Evolutionary conservation across 2,329 filamentous ascomycete genomes (phyloP).

Genomic region (Verticillium tricorpus): DNA sequence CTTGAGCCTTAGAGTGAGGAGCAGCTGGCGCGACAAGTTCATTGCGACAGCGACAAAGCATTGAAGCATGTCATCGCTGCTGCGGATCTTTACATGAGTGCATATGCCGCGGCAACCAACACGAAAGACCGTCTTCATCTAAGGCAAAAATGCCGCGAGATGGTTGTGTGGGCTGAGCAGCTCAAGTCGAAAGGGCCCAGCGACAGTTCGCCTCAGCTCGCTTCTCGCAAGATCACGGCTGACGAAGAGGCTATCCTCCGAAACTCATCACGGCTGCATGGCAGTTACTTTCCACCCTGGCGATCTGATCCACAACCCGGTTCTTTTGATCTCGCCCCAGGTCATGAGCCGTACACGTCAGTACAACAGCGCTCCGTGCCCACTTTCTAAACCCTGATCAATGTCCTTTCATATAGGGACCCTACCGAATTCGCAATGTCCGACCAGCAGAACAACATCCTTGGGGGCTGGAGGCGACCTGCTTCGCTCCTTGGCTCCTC

Average conservation of each 20-base stretch:
- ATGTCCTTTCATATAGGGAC: conserved; percentile 51
- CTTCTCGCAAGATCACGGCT: conserved; percentile 53
- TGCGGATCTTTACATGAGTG: conserved; percentile 78
- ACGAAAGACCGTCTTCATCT: conserved; percentile 63
- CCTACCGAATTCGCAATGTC: conserved; percentile 67
- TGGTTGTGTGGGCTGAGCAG: conserved; percentile 68
- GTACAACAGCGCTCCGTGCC: conserved; percentile 18
- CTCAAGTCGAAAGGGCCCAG: conserved; percentile 54
- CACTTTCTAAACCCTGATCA: not conserved
- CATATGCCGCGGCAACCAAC: conserved; percentile 56
- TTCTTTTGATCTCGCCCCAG: conserved; percentile 55
- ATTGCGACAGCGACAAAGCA: not conserved
- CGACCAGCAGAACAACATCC: conserved; percentile 65
- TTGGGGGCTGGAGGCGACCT: conserved; percentile 80
- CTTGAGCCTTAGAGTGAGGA: not conserved
- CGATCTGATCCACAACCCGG: conserved; percentile 51
- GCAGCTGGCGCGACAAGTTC: not conserved
- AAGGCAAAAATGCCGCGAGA: conserved; percentile 61
- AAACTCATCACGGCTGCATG: conserved; percentile 75
- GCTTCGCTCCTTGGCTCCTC: conserved; percentile 54
- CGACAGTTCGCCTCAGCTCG: not conserved
- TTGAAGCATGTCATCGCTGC: conserved; percentile 70
- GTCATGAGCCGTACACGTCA: conserved; percentile 59
- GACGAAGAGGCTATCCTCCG: conserved; percentile 73
- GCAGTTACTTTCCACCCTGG: conserved; percentile 84